Base-by-base conservation (phyloP, 2,329 filamentous ascomycete species). In the Nannizzia gypsea region DNA sequence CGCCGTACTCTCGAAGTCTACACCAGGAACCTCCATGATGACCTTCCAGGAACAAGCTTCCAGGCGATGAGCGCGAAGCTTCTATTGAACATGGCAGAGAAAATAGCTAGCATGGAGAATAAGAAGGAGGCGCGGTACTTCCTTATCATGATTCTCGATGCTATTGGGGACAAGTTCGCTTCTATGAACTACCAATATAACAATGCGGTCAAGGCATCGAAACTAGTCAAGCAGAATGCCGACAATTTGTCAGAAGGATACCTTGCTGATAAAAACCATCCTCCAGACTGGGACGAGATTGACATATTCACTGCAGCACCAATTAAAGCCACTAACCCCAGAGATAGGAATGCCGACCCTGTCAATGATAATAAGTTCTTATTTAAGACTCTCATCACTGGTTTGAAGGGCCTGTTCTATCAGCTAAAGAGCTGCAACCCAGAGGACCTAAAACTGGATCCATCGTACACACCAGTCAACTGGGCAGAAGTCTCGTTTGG, bases 41-140 rank as follows among this genome's bases (percentile, higher is more conserved):
- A 89, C 64, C 96, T 96, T 64, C 95, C 93, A 0, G 95, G 95
- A 6, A 97, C 95, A 0, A 99, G 92, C 73, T 99, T 99, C 70
- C 95, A 99, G 73, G 99, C 93, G 0, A 99, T 99, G 93, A 97
- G 93, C 67, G 95, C 93, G 0, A 99, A 97, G 73, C 79, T 99
- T 2, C 78, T 99, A 0, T 79, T 99, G 11, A 99, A 99, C 71
- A 95, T 99, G 90, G 93, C 92, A 0, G 95, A 99, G 68, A 95
- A 90, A 71, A 99, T 99, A 69, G 89, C 91, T 0, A 95, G 92
- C 72, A 82, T 99, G 66, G 87, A 88, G 20, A 89, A 96, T 70
- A 99, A 97, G 76, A 84, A 87, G 48, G 92, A 99, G 71, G 93
- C 93, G 24, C 86, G 95, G 4, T 91, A 97, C 71, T 96, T 96